Evolutionary conservation across 2,329 filamentous ascomycete genomes (phyloP), one percentile per base, ranked within the genome.

Genomic region (Chaetomiaceae sp.): DNA sequence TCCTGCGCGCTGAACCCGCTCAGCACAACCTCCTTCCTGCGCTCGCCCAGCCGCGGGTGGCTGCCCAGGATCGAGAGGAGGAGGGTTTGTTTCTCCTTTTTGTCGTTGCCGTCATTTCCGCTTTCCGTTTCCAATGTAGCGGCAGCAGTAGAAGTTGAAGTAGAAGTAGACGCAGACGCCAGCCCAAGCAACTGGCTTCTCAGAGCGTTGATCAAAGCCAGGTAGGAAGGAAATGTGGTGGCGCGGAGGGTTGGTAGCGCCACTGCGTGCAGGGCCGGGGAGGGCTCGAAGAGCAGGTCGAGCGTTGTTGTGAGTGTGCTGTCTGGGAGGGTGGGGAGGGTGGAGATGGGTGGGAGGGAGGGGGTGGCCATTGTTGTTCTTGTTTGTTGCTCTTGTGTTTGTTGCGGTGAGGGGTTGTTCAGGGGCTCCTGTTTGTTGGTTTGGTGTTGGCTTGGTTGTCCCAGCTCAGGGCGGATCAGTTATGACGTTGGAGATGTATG

Each of bases 211-310:
- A 95, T 85, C 6, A 96, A 75, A 31, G 81, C 75, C 7, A 73
- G 57, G 68, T 96, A 96, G 21, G 82, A 83, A 1, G 71, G 60
- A 66, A 89, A 91, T 2, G 72, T 66, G 9, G 62, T 61, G 1
- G 66, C 61, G 35, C 73, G 74, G n/a, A 95, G 73, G 2, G 85
- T 70, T 2, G 87, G 86, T 5, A 88, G 66, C 14, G 87, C 80
- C 13, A 93, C 75, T 12, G 77, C 74, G 67, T 92, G 89, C 1
- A 96, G 81, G 44, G 84, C 79, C 0, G 78, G 73, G 48, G 85
- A 90, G 14, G 88, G 87, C 66, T 96, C 91, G 68, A 96, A 96
- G 53, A 96, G 83, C 3, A 83, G 76, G 69, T 95, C 87, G 43
- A 96, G 79, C 44, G 83, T 72, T 4, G 68, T 63, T 33, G 73